Base-by-base conservation (phyloP, 495 filamentous ascomycete genomes). In the Annulohypoxylon moriforme region DNA sequence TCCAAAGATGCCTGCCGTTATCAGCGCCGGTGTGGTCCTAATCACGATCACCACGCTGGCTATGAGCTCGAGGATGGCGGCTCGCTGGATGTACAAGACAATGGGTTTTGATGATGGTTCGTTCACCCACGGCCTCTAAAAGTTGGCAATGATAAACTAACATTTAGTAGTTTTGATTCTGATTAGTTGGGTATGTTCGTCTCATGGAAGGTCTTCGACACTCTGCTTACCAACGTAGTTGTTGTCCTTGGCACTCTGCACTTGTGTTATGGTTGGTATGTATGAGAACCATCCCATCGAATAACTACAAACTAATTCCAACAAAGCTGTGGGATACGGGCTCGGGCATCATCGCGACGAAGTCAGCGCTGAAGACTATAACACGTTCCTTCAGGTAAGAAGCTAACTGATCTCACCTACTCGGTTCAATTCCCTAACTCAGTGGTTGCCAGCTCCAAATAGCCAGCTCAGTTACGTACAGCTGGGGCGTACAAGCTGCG, bases 41-140 rank as follows among this genome's bases (percentile, higher is more conserved):
- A 34, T 76, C 10, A 33, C 63, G 13, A 38, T 71, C 4, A 76
- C 73, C 6, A 63, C 60, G 25, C 1, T 76, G 20, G 56, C 62
- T 38, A 64, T 76, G 36, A 31, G 22, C 9, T 53, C 71, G 20
- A 70, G 70, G 34, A 40, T 68, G 7, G 38, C 38, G 31, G 66
- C 71, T 16, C 73, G 73, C 14, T 69, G 59, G 36, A 40, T 59
- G 50, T 29, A 59, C 46, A 64, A 65, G 64, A 69, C 63, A 22
- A 47, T 69, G 59, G 73, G 73, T 9, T 36, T 49, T 10, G 73
- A 76, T 22, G 73, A 76, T 65, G 66, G 73, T 76, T 57, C 20
- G 71, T 63, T 57, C 7, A 27, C 31, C 29, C 9, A 2, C 24
- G 2, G 10, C 31, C 18, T 29, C 29, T 18, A 27, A 69, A 55